A percentile compares a stretch with the other conserved stretches of the same genome.
These are phyloP conservation scores for Trametes sp. DNA, from an alignment of 1,284 basidiomycete species.

Conservation along the genomic window DNA sequence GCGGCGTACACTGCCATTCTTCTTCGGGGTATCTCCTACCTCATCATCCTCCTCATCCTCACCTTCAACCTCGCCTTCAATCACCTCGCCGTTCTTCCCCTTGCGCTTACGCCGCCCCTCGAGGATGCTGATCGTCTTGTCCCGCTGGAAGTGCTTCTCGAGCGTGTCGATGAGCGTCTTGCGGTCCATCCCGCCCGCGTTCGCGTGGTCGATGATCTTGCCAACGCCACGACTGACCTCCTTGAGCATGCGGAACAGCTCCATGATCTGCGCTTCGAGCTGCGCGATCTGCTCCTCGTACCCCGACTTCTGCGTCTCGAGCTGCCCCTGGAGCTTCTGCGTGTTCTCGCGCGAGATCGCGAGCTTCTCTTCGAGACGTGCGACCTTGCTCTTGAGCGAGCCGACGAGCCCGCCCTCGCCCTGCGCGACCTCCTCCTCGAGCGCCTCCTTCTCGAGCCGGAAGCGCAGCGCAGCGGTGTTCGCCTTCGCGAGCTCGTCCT, in stretches of 20 bases:
- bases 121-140: slow-evolving; percentile 85
- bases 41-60: slow-evolving; percentile 46
- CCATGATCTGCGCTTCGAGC: slow-evolving; percentile 92
- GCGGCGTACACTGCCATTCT: slow-evolving; percentile 57
- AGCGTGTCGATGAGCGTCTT: slow-evolving; percentile 83
- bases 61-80: slow-evolving; percentile 33
- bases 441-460: slow-evolving; percentile 74
- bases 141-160: slow-evolving; percentile 85
- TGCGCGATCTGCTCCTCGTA: slow-evolving; percentile 91
- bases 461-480: slow-evolving; percentile 70
- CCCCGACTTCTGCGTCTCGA: slow-evolving; percentile 81
- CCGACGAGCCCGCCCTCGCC: slow-evolving; percentile 88
- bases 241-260: slow-evolving; percentile 92
- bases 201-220: slow-evolving; percentile 68
- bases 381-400: slow-evolving; percentile 77
- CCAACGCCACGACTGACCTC: slow-evolving; percentile 83
- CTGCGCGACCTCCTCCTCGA: slow-evolving; percentile 84
- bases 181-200: slow-evolving; percentile 70
- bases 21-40: slow-evolving; percentile 52
- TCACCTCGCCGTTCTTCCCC: slow-evolving; percentile 1
- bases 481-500: slow-evolving; percentile 79
- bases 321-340: slow-evolving; percentile 76
- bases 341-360: slow-evolving; percentile 81
- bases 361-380: slow-evolving; percentile 84
- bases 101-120: slow-evolving; percentile 69